These are phyloP conservation scores for Licmophora abbreviata DNA, from an alignment of 108 stramenopile genomes.

Conservation along the genomic window DNA sequence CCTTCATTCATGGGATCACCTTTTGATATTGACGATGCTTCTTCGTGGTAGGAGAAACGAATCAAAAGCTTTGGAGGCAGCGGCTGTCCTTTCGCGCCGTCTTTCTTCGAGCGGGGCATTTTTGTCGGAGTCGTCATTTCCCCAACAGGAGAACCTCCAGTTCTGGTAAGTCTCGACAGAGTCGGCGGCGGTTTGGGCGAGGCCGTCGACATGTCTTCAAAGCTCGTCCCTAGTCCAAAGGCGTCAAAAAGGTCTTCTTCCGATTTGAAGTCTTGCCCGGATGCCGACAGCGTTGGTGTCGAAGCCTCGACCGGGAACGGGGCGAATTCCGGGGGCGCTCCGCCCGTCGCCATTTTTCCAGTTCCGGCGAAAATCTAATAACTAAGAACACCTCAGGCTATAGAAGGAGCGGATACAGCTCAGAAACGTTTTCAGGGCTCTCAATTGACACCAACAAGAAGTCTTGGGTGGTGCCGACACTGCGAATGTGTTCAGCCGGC, in stretches of 20 bases:
- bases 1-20: conserved; percentile 26
- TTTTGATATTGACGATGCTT: conserved; percentile 39
- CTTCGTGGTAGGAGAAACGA: conserved; percentile 48
- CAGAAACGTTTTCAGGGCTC: no score
- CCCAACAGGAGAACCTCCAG: not conserved
- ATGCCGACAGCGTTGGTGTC: not conserved
- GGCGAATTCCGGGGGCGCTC: no score
- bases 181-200: not conserved
- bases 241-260: not conserved
- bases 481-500: no score
- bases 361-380: no score
- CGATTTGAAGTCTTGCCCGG: no score
- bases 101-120: not conserved
- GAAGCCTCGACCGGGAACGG: not conserved
- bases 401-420: not conserved
- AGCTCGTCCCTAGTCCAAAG: not conserved
- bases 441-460: no score
- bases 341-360: no score
- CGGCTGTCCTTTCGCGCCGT: not conserved
- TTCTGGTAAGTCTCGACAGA: not conserved
- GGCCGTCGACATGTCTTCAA: not conserved
- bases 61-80: conserved; percentile 40
- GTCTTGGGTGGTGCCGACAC: no score
- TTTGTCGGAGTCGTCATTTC: not conserved
- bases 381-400: not conserved